Base-by-base conservation (phyloP, 768 basidiomycete species). In the Kwoniella botswanensis region DNA sequence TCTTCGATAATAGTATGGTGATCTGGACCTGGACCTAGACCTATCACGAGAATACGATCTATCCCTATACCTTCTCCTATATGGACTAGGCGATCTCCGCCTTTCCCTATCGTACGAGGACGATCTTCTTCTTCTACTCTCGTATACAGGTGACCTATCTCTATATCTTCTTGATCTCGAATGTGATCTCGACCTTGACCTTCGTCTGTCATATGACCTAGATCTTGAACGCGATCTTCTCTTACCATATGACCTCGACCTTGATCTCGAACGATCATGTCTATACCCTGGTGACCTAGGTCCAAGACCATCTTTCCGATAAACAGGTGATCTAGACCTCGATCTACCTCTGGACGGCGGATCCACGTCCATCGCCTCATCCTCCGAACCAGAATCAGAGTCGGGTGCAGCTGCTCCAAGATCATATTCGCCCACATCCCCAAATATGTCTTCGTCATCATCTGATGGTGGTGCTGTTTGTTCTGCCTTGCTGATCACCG, bases 361-460 rank as follows among this genome's bases (percentile, higher is more conserved):
- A 57, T 41, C 44, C 35, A 71, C 54, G 26, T 63, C 66, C 65
- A 71, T 71, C 54, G 41, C 57, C 4, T 63, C 71, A n/a, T 78
- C 76, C 4, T 85, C 86, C 18, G 59, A 46, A 13, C 87, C 86
- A 5, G 87, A 86, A 42, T 87, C 89, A 21, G 88, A 87, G 60
- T 88, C 88, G 22, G 86, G 89, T 4, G 84, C 87, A 3, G 88
- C 73, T 57, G 88, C 87, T 7, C 91, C 80, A 1, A 92, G 92
- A 63, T 90, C 87, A 78, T 95, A 97, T 60, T 93, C 92, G 10
- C 90, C 93, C 4, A 89, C 92, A 64, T 86, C 94, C 1, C 89
- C 91, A 80, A 97, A 97, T 54, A 97, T 95, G 79, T 96, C 92
- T 53, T 93, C 88, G 63, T 80, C 82, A 52, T 93, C 89, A 11